Evolutionary conservation across 2,329 filamentous ascomycete species (phyloP).

Genomic region (Cercospora sp.): DNA sequence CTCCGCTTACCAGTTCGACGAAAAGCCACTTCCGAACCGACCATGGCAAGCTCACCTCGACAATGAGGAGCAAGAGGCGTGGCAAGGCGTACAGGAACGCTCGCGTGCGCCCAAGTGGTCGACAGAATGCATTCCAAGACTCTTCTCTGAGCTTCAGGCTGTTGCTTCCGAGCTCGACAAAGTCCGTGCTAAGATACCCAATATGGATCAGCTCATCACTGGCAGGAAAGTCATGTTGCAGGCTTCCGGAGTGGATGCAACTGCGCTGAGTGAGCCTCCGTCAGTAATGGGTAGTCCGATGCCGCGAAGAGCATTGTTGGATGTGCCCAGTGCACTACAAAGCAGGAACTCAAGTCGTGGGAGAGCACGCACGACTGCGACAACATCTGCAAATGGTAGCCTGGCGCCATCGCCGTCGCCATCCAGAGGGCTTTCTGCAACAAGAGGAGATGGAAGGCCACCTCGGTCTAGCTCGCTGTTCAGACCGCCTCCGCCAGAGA

Average conservation of each 20-base stretch:
- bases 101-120: constrained; percentile 42
- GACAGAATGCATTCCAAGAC: constrained; percentile 40
- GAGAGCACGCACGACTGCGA: constrained; percentile 23
- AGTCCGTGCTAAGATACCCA: constrained; percentile 48
- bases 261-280: constrained; percentile 30
- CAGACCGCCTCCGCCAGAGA: constrained; percentile 40
- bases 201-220: constrained; percentile 51
- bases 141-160: constrained; percentile 46
- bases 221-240: constrained; percentile 54
- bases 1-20: constrained; percentile 27
- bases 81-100: constrained; percentile 35
- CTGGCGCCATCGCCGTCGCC: constrained; percentile 14
- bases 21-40: constrained; percentile 43
- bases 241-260: constrained; percentile 46
- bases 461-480: constrained; percentile 30
- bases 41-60: constrained; percentile 38
- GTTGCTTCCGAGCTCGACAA: constrained; percentile 46
- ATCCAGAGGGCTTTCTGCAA: constrained; percentile 19
- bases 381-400: constrained; percentile 17
- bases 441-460: constrained; percentile 7
- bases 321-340: constrained; percentile 17
- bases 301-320: constrained; percentile 13
- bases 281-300: constrained; percentile 28
- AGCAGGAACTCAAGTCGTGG: constrained; percentile 29
- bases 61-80: constrained; percentile 38